These are phyloP conservation scores for Wickerhamiella pararugosa DNA, from an alignment of 1,139 yeast species.

Conservation along the genomic window DNA sequence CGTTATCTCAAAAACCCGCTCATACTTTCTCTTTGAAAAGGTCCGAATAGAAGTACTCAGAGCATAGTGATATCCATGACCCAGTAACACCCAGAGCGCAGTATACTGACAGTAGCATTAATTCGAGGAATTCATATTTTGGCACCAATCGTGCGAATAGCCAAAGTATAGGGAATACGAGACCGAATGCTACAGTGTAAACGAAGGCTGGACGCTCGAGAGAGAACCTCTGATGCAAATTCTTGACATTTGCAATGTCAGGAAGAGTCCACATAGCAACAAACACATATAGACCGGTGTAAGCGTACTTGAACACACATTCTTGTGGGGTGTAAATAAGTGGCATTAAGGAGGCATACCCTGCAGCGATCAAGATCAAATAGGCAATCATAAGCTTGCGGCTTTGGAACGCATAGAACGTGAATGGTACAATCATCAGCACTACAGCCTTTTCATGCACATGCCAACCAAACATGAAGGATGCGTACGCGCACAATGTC, in stretches of 20 bases:
- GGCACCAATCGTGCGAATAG: conserved; percentile 28
- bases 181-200: conserved; percentile 54
- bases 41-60: conserved; percentile 58
- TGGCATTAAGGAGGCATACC: conserved; percentile 81
- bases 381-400: conserved; percentile 41
- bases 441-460: conserved; percentile 95
- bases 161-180: conserved; percentile 38
- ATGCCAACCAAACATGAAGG: conserved; percentile 95
- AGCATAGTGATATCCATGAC: conserved; percentile 78
- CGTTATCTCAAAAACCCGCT: too few relatives aligned
- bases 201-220: conserved; percentile 57
- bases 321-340: conserved; percentile 70
- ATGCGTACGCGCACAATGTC: conserved; percentile 80
- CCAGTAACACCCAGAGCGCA: conserved; percentile 75
- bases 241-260: conserved; percentile 35
- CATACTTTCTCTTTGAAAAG: neutral
- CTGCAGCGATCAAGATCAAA: conserved; percentile 60
- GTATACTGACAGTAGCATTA: conserved; percentile 74
- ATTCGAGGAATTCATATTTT: conserved; percentile 46
- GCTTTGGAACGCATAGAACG: conserved; percentile 61
- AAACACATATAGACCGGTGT: conserved; percentile 75
- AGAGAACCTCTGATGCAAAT: conserved; percentile 17
- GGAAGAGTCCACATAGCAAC: conserved; percentile 35
- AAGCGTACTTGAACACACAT: conserved; percentile 59
- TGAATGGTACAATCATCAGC: conserved; percentile 75